Evolutionary conservation across 2,329 filamentous ascomycete genomes (phyloP), one percentile per base, ranked within the genome.

Genomic region (Cordyceps militaris): DNA sequence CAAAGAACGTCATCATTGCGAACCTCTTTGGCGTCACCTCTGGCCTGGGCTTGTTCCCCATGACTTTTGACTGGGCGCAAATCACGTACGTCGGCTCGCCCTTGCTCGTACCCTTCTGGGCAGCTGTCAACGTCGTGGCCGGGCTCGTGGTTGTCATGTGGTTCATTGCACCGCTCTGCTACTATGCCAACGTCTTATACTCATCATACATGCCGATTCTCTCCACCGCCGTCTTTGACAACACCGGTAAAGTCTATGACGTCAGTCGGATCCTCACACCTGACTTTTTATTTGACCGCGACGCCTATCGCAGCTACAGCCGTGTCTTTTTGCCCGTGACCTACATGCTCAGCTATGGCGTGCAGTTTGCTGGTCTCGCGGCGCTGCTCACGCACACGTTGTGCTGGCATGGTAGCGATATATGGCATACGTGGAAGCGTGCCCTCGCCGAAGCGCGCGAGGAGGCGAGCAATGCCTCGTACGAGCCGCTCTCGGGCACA

Each of bases 61-160:
- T 96, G 65, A 95, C 91, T 0, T 95, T 96, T 66, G 91, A 96
- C 73, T 96, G 91, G 91, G 88, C 89, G 0, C 91, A 96, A 67
- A 86, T 96, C 61, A 90, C 91, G 0, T 87, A 93, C 66, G 94
- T 95, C 64, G 91, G 91, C 16, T 94, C 89, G 4, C 91, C 88
- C 0, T 76, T 95, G 7, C 79, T 94, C 16, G 91, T 90, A 0
- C 90, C 90, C 0, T 94, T 93, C 70, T 91, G 90, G 89, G 87
- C 89, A 42, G 87, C 89, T 9, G 83, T 92, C 72, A 94, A 94
- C 66, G 89, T 94, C 38, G 83, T 94, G 28, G 88, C 86, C 59
- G 90, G 89, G 5, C 76, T 94, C 51, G 83, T 91, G 2, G 73
- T 91, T 49, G 87, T 94, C 54, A 93, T 94, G 86, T 94, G 89